Conservation (phyloP, 805 yeast species). For the Nakazawaea laoshanensis region DNA sequence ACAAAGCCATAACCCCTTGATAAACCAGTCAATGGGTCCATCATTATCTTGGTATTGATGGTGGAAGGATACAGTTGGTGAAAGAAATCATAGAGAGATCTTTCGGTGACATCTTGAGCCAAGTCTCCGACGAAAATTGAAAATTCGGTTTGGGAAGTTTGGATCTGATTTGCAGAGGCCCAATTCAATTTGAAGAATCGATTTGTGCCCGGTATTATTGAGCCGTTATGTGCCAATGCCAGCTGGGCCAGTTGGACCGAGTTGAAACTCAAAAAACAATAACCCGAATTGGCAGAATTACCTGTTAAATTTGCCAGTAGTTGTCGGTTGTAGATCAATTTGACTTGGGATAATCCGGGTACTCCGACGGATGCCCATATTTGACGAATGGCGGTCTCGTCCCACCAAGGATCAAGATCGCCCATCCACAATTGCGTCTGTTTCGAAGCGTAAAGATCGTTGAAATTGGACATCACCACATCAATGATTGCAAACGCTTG, state of each 20-base stretch:
- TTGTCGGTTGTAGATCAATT: conserved; percentile 62
- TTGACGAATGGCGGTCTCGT: conserved; percentile 54
- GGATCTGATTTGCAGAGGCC: conserved; percentile 40
- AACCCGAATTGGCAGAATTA: conserved; percentile 47
- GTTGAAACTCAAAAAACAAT: conserved; percentile 76
- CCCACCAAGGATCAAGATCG: conserved; percentile 80
- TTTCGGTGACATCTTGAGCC: conserved; percentile 65
- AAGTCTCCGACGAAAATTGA: conserved; percentile 86
- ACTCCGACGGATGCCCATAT: conserved; percentile 73
- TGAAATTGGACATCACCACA: too few relatives aligned
- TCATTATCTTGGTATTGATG: conserved; percentile 69
- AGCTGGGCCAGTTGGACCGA: conserved; percentile 49
- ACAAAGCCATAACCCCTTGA: conserved; percentile 89
- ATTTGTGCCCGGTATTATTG: conserved; percentile 57
- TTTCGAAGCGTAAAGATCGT: too few relatives aligned
- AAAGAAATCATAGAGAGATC: conserved; percentile 55
- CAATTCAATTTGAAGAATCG: conserved; percentile 65
- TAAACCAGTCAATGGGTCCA: conserved; percentile 59
- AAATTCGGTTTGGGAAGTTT: conserved; percentile 28
- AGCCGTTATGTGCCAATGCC: conserved; percentile 61
- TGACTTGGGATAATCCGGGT: conserved; percentile 39
- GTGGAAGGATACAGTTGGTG: conserved; percentile 65
- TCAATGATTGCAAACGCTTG: too few relatives aligned
- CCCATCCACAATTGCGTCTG: conserved; percentile 75
- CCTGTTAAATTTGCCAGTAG: conserved; percentile 20